These are phyloP conservation scores for Sphagnum fallax DNA, from an alignment of 228 moss, liverwort and hornwort species.

Conservation along the genomic window DNA sequence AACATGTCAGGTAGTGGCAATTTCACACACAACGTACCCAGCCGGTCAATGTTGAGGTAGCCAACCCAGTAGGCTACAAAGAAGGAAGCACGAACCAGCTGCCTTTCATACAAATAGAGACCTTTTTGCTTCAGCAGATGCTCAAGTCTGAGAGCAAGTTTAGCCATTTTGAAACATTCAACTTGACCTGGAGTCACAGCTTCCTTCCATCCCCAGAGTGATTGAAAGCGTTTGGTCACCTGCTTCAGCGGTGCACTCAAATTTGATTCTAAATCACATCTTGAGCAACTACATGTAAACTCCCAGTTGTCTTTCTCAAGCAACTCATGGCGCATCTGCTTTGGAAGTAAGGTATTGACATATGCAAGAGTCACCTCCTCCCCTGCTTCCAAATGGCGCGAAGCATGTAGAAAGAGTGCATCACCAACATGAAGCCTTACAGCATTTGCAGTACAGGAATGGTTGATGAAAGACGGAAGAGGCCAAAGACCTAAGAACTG, in stretches of 20 bases:
- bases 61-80: slow-evolving; percentile 58
- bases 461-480: slow-evolving; percentile 58
- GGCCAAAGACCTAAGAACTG: slow-evolving; percentile 61
- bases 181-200: slow-evolving; percentile 46
- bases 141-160: slow-evolving; percentile 48
- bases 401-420: slow-evolving; percentile 54
- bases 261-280: slow-evolving; percentile 38
- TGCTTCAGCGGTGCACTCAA: slow-evolving; percentile 37
- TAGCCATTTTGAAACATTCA: slow-evolving; percentile 54
- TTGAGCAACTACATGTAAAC: slow-evolving; percentile 46
- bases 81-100: slow-evolving; percentile 52
- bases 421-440: slow-evolving; percentile 42
- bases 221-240: slow-evolving; percentile 35
- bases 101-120: slow-evolving; percentile 42
- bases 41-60: slow-evolving; percentile 41
- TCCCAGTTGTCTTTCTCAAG: slow-evolving; percentile 45
- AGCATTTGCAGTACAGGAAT: slow-evolving; percentile 58
- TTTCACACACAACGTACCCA: slow-evolving; percentile 28
- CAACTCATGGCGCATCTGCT: slow-evolving; percentile 48
- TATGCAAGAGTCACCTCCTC: slow-evolving; percentile 54
- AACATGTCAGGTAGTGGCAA: slow-evolving; percentile 40
- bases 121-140: slow-evolving; percentile 36
- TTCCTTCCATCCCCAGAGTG: slow-evolving; percentile 50
- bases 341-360: slow-evolving; percentile 35
- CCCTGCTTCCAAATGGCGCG: slow-evolving; percentile 45